phyloP scores from a whole-genome alignment of 768 basidiomycete genomes.

The Leccinum subtestaceum region DNA sequence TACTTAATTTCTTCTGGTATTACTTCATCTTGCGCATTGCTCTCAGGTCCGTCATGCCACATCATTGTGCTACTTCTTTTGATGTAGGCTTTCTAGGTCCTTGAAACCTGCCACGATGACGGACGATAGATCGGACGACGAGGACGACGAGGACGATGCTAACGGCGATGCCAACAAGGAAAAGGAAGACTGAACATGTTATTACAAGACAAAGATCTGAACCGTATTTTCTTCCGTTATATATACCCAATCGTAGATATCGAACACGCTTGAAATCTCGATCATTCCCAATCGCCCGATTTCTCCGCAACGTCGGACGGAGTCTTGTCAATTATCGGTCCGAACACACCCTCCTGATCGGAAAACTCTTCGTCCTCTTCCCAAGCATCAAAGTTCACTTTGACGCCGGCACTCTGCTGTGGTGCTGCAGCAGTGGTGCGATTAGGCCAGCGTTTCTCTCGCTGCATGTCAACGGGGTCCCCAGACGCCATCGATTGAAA shows the following conservation, averaged over 20 bases:
- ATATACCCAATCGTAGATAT: slow-evolving; percentile 9
- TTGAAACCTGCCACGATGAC: slow-evolving; percentile 44
- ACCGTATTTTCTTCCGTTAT: slow-evolving; percentile 1
- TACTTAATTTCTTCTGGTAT: slow-evolving; percentile 94
- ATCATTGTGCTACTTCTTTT: neutral
- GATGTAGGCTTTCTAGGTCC: slow-evolving; percentile 41
- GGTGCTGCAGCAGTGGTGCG: slow-evolving; percentile 36
- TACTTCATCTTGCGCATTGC: slow-evolving; percentile 78
- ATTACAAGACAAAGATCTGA: slow-evolving; percentile 3
- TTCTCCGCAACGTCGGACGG: slow-evolving; percentile 4
- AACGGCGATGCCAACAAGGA: slow-evolving; percentile 24
- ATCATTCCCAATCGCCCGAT: slow-evolving; percentile 2
- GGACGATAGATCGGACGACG: slow-evolving; percentile 83
- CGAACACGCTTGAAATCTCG: neutral
- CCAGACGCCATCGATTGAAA: slow-evolving; percentile 72
- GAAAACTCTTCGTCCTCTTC: slow-evolving; percentile 53
- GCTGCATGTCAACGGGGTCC: slow-evolving; percentile 68
- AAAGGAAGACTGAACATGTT: slow-evolving; percentile 31
- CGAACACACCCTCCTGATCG: slow-evolving; percentile 42
- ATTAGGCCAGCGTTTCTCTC: slow-evolving; percentile 77
- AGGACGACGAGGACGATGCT: slow-evolving; percentile 45
- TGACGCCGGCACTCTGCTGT: slow-evolving; percentile 33
- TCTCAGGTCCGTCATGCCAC: slow-evolving; percentile 50
- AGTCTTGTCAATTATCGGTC: slow-evolving; percentile 21
- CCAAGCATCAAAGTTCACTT: slow-evolving; percentile 57